Evolutionary conservation across 768 basidiomycete genomes (phyloP).

Genomic region (Strobilomyces dryophilus): DNA sequence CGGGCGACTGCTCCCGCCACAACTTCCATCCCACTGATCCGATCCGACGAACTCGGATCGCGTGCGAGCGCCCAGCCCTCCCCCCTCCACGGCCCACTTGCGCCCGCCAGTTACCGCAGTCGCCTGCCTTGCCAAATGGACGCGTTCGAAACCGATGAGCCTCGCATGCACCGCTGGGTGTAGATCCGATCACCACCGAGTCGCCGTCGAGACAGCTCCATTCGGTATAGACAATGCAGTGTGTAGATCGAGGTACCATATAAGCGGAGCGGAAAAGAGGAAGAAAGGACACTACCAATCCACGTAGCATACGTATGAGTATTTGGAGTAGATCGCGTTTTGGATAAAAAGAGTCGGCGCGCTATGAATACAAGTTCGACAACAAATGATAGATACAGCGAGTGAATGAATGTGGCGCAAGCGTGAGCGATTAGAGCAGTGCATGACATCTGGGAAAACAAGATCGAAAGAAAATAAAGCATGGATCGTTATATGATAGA

Average conservation of each 20-base stretch:
- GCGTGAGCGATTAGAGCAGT: constrained; percentile 10
- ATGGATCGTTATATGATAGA: background rate
- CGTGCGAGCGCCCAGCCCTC: background rate
- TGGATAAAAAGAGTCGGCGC: background rate
- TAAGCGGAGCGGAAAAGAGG: background rate
- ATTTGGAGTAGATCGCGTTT: constrained; percentile 3
- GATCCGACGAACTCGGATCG: background rate
- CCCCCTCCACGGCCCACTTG: background rate
- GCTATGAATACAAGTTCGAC: constrained; percentile 21
- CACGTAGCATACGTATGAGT: constrained; percentile 9
- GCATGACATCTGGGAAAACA: constrained; percentile 7
- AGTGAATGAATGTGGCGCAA: constrained; percentile 3
- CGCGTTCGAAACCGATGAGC: background rate
- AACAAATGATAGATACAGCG: constrained; percentile 22
- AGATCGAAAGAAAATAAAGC: background rate
- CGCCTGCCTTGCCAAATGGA: background rate
- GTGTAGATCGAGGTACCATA: constrained; percentile 6
- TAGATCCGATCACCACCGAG: background rate
- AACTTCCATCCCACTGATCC: background rate
- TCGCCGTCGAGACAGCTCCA: background rate
- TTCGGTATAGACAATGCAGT: constrained; percentile 3
- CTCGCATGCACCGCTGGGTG: background rate
- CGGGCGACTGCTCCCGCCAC: too few species aligned
- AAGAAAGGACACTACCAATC: background rate
- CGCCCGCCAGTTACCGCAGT: background rate